Percentiles rank a stretch among this genome's conserved stretches.
phyloP scores from a whole-genome alignment of 345 rosid genomes.

The Populus nigra region DNA sequence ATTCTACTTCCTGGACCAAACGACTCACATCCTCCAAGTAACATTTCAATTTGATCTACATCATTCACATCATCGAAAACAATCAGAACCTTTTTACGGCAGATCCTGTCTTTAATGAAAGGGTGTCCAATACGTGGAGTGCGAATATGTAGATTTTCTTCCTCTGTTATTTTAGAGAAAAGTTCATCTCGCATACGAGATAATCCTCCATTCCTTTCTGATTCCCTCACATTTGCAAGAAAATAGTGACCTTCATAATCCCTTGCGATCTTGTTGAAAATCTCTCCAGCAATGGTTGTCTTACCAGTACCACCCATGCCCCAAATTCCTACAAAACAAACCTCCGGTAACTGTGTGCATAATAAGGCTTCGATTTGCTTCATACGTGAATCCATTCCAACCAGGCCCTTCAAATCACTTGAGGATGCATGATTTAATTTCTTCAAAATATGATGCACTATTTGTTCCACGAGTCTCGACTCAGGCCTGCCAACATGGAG shows the following conservation, averaged over 20 bases:
- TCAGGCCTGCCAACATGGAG: background rate
- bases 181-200: background rate
- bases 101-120: background rate
- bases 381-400: background rate
- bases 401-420: background rate
- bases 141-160: background rate
- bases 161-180: background rate
- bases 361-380: background rate
- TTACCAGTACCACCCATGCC: background rate
- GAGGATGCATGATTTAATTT: background rate
- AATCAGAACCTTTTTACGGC: background rate
- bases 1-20: slow-evolving; percentile 9
- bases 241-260: background rate
- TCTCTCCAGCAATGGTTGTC: slow-evolving; percentile 3
- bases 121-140: background rate
- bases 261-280: background rate
- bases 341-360: background rate
- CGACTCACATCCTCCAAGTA: background rate
- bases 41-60: background rate
- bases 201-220: background rate
- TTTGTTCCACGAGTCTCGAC: background rate
- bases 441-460: background rate
- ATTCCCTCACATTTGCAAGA: background rate
- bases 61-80: slow-evolving; percentile 7
- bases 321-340: background rate